Conservation (phyloP, 78 protist genomes). For the Speleostelium caveatum region DNA sequence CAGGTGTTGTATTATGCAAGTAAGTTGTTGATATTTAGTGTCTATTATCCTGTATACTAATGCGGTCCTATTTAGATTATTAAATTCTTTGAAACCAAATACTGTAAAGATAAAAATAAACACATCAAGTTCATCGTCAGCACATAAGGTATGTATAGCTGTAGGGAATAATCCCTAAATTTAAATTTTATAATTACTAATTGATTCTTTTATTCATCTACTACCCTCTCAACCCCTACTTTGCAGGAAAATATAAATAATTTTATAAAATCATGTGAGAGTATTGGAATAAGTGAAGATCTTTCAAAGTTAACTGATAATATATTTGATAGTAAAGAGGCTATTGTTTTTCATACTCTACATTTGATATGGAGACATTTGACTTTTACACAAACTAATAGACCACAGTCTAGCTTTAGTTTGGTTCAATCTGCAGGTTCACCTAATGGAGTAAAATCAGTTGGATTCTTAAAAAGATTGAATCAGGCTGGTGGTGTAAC, state of each 20-base stretch:
- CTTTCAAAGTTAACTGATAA: conserved; percentile 23
- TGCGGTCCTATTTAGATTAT: not conserved
- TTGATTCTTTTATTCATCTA: too few relatives aligned
- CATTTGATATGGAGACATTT: conserved; percentile 16
- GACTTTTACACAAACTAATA: not conserved
- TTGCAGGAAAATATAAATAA: conserved; percentile 30
- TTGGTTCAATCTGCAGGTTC: too few relatives aligned
- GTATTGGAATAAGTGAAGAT: conserved; percentile 34
- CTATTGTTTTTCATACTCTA: not conserved
- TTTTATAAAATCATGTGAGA: conserved; percentile 48
- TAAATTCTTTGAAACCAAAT: conserved; percentile 66
- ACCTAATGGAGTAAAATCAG: not conserved
- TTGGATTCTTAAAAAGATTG: not conserved
- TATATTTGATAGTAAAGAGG: conserved; percentile 25
- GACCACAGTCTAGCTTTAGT: not conserved
- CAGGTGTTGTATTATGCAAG: conserved; percentile 71
- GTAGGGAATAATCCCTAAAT: too few relatives aligned
- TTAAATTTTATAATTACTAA: too few relatives aligned
- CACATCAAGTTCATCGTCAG: conserved; percentile 4
- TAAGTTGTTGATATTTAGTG: conserved; percentile 2
- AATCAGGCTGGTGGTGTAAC: not conserved
- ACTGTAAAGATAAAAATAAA: conserved; percentile 55
- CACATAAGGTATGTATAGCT: too few relatives aligned
- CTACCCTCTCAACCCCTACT: too few relatives aligned
- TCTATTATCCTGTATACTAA: not conserved